Evolutionary conservation across 495 filamentous ascomycete species (phyloP).

Genomic region (Hypoxylon trugodes): DNA sequence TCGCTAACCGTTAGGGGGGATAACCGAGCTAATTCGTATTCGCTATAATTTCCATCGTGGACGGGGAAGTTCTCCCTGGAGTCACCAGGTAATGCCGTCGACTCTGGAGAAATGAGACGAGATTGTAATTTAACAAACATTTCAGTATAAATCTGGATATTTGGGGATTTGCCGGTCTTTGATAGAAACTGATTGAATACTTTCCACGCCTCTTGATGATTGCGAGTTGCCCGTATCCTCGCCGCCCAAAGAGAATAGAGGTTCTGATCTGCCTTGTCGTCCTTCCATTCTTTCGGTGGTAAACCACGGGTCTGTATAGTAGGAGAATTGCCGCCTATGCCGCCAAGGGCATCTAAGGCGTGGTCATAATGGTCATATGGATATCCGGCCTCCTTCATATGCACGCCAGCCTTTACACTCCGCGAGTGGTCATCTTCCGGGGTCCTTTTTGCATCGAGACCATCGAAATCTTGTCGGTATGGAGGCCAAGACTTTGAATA

Average conservation of each 20-base stretch:
- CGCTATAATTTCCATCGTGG: constrained; percentile 51
- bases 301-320: constrained; percentile 53
- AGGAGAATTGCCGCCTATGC: constrained; percentile 44
- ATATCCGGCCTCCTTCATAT: constrained; percentile 55
- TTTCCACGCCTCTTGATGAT: constrained; percentile 55
- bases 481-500: constrained; percentile 56
- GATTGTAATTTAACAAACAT: constrained; percentile 57
- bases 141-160: constrained; percentile 49
- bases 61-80: constrained; percentile 47
- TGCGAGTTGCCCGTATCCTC: constrained; percentile 51
- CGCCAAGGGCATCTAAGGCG: constrained; percentile 49
- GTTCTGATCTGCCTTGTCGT: constrained; percentile 36
- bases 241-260: constrained; percentile 48
- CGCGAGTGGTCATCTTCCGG: constrained; percentile 53
- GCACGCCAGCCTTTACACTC: constrained; percentile 48
- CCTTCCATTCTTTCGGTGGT: constrained; percentile 30
- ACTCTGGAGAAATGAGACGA: constrained; percentile 4
- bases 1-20: constrained; percentile 48
- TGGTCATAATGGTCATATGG: constrained; percentile 43
- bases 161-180: constrained; percentile 37
- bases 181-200: constrained; percentile 47
- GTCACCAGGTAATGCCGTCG: constrained; percentile 50
- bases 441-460: constrained; percentile 51
- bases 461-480: constrained; percentile 53
- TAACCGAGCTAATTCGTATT: constrained; percentile 52